These are phyloP conservation scores for Chlamydomonas sphaeroides DNA, from an alignment of 139 green algal genomes.

Conservation along the genomic window DNA sequence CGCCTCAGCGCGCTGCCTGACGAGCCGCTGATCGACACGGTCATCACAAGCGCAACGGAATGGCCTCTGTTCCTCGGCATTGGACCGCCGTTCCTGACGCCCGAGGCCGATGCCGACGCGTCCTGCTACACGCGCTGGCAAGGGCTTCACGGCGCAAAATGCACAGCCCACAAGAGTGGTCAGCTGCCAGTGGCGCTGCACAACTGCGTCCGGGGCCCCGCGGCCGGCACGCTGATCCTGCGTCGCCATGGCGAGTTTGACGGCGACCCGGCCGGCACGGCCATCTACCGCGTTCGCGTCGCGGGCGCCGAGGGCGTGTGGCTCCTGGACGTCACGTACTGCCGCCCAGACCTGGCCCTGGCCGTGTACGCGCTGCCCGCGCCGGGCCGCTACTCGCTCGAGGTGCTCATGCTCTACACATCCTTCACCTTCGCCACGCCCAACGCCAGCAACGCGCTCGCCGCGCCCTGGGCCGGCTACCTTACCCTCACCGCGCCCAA, in stretches of 20 bases:
- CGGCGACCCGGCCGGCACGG: background rate
- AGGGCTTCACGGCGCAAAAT: background rate
- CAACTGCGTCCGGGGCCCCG: background rate
- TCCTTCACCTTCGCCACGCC: conserved; percentile 15
- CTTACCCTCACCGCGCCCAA: conserved; percentile 8
- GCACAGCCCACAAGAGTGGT: background rate
- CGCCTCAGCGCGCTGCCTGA: background rate
- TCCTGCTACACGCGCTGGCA: background rate
- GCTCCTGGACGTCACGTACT: background rate
- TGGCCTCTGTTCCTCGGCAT: background rate
- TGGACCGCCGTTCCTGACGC: background rate
- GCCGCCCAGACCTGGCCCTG: conserved; percentile 17
- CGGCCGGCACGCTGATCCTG: conserved; percentile 9
- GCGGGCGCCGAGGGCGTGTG: background rate
- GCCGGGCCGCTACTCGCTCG: background rate
- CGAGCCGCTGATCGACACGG: background rate
- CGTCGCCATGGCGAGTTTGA: background rate
- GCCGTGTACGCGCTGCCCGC: background rate
- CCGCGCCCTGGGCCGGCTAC: conserved; percentile 18
- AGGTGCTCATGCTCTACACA: conserved; percentile 31
- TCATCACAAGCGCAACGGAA: background rate
- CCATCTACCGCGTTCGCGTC: conserved; percentile 22
- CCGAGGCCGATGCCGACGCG: background rate
- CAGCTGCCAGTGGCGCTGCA: background rate
- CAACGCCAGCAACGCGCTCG: background rate